Percentiles rank a stretch among this genome's conserved stretches.
These are phyloP conservation scores for Rhodotorula sp. DNA, from an alignment of 1,284 basidiomycete species.

Conservation along the genomic window DNA sequence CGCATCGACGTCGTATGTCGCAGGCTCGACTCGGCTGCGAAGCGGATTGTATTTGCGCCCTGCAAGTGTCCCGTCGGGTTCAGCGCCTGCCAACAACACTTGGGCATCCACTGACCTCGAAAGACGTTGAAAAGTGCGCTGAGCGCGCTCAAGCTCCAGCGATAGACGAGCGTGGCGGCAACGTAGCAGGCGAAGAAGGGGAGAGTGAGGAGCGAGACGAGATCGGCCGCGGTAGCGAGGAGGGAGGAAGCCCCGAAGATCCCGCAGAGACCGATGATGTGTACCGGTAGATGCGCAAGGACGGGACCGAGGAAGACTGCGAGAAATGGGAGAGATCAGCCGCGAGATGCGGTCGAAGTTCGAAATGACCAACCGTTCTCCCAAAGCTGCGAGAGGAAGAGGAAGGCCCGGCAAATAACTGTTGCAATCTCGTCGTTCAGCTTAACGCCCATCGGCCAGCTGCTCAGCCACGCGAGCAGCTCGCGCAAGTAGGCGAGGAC, in stretches of 20 bases:
- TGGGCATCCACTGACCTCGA: constrained; percentile 69
- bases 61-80: constrained; percentile 45
- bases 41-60: constrained; percentile 84
- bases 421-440: constrained; percentile 82
- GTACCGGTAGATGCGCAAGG: constrained; percentile 57
- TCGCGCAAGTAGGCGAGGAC: constrained; percentile 54
- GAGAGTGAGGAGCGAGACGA: constrained; percentile 64
- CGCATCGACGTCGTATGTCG: constrained; percentile 90
- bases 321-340: not conserved
- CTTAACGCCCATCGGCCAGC: constrained; percentile 94
- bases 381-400: constrained; percentile 65
- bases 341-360: too few relatives aligned
- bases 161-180: constrained; percentile 64
- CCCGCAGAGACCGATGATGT: constrained; percentile 59
- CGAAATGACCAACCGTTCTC: constrained; percentile 56
- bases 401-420: constrained; percentile 73
- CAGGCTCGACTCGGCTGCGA: constrained; percentile 77
- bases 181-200: constrained; percentile 74
- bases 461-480: constrained; percentile 77
- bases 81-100: too few relatives aligned
- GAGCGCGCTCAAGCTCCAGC: constrained; percentile 62
- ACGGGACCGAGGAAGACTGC: constrained; percentile 45
- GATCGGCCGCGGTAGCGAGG: constrained; percentile 66
- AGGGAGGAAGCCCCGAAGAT: constrained; percentile 68
- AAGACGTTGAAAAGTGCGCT: constrained; percentile 90